A percentile compares a stretch with the other conserved stretches of the same genome.
Conservation (phyloP, 257 asterid genomes). For the Solanum raphanifolium region DNA sequence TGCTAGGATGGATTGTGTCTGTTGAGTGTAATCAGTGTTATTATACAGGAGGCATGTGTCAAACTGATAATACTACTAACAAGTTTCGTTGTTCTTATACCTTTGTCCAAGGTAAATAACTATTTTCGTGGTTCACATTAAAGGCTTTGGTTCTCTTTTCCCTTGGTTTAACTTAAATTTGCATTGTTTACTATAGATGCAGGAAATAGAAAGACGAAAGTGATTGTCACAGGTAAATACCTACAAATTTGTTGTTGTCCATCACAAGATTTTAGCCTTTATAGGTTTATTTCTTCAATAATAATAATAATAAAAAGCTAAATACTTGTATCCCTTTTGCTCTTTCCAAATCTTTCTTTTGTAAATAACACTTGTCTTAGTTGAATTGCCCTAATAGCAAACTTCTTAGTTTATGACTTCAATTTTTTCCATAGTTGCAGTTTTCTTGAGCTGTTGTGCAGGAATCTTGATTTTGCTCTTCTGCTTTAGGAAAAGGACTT, state of each 20-base stretch:
- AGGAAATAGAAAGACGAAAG: neutral
- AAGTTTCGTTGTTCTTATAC: neutral
- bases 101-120: neutral
- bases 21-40: neutral
- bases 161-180: neutral
- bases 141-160: neutral
- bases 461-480: neutral
- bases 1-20: conserved; percentile 2
- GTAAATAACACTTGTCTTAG: neutral
- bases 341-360: neutral
- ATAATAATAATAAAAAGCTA: neutral
- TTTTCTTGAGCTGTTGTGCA: neutral
- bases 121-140: neutral
- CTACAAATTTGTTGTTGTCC: neutral
- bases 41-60: neutral
- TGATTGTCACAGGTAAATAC: neutral
- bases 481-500: neutral
- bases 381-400: neutral
- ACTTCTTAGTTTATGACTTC: neutral
- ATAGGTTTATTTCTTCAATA: neutral
- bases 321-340: neutral
- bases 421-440: neutral
- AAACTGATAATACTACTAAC: neutral
- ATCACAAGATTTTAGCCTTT: neutral
- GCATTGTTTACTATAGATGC: neutral